Evolutionary conservation across 805 yeast species (phyloP), one percentile per base, ranked within the genome.

Genomic region (Pichia membranifaciens): DNA sequence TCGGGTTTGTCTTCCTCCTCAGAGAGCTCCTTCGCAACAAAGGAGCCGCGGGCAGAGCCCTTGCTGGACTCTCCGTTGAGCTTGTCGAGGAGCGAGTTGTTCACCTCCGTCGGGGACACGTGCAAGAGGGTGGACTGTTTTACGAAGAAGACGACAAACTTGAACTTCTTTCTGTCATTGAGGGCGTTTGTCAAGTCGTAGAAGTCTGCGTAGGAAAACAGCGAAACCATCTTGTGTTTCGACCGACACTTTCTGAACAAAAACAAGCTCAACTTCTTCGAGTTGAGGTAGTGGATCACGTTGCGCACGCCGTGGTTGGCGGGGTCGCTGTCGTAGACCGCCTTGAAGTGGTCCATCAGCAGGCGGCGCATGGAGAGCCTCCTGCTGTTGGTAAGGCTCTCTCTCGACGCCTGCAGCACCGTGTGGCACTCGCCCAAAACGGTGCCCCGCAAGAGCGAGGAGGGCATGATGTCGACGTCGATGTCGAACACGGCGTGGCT

Each of bases 241-340:
- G 38, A 21, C 21, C 32, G 28, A 16, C 42, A 44, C 31, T 38
- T 42, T 17, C 48, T 46, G 17, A 47, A 47, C 5, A 51, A 12
- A 6, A 49, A 39, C 7, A 49, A 22, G 12, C 43, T 44, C 17
- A 51, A 37, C 22, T 51, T 51, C 23, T 45, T 45, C 7, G 54
- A 49, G 22, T 42, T 25, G 2, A 51, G 25, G 42, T 50, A 50
- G 35, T 47, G 51, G 4, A 49, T 6, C 15, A 49, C n/a, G 15
- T 38, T 36, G 23, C 31, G 25, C 7, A 40, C 34, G 15, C 21
- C 15, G 12, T 15, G 17, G 20, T 35, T 40, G 3, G 31, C 8
- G 7, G 9, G 8, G 31, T 45, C 39, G 17, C 21, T 22, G 7
- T 34, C n/a, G 23, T 17, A 31, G 23, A 31, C 23, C 18, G 20